These are phyloP conservation scores for Erucastrum elatum DNA, from an alignment of 345 rosid species.

Conservation along the genomic window DNA sequence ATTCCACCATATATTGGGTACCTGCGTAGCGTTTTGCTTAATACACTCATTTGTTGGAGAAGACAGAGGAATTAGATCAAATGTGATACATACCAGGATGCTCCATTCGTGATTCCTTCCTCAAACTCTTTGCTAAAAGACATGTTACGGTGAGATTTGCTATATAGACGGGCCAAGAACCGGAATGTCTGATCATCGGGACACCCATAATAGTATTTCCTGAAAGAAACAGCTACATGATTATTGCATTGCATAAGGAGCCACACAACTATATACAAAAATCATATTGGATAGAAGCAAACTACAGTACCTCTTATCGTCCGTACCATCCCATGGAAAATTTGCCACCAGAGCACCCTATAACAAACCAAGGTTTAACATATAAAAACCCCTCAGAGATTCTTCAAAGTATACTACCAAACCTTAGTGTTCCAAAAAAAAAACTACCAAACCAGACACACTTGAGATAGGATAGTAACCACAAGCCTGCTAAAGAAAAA, in stretches of 20 bases:
- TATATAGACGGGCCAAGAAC: conserved; percentile 73
- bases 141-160: conserved; percentile 88
- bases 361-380: conserved; percentile 5
- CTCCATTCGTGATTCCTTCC: conserved; percentile 96
- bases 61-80: not conserved
- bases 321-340: conserved; percentile 97
- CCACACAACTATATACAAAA: not conserved
- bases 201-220: conserved; percentile 78
- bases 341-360: conserved; percentile 99
- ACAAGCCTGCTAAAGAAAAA: not conserved
- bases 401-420: too few species aligned
- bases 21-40: conserved; percentile 51
- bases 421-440: too few species aligned
- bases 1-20: conserved; percentile 97
- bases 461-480: not conserved
- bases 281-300: conserved; percentile 19
- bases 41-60: conserved; percentile 11
- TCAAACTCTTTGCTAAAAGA: conserved; percentile 83
- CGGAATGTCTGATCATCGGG: conserved; percentile 90
- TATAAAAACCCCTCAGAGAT: too few species aligned
- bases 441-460: too few species aligned
- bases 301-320: conserved; percentile 67
- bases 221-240: conserved; percentile 42
- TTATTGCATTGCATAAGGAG: not conserved
- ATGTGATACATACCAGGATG: conserved; percentile 77